A percentile compares a stretch with the other conserved stretches of the same genome.
These are phyloP conservation scores for Irpex sp. DNA, from an alignment of 1,284 basidiomycete species.

Conservation along the genomic window DNA sequence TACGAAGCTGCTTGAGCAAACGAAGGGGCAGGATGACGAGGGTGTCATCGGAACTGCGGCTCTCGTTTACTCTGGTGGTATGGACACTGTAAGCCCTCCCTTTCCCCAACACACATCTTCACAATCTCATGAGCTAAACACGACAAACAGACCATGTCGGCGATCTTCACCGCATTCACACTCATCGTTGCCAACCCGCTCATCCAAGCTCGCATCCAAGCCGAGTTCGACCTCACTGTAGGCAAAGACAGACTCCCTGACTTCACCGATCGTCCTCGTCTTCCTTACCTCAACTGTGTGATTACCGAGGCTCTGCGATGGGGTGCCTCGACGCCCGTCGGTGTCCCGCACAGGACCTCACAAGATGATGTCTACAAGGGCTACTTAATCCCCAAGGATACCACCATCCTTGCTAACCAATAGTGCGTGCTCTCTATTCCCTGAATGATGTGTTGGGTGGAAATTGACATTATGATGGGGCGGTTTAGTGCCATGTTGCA, in stretches of 20 bases:
- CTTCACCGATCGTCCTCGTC: slow-evolving; percentile 1
- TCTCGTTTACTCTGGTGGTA: slow-evolving; percentile 1
- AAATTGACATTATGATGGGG: neutral
- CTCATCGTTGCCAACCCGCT: neutral
- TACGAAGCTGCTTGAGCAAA: neutral
- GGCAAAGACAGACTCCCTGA: slow-evolving; percentile 10
- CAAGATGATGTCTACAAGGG: slow-evolving; percentile 18
- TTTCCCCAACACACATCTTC: neutral
- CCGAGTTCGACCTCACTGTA: slow-evolving; percentile 6
- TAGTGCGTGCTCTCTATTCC: slow-evolving; percentile 8
- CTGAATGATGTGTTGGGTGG: neutral
- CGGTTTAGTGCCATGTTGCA: slow-evolving; percentile 9
- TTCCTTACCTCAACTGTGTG: slow-evolving; percentile 8
- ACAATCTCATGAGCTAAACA: neutral
- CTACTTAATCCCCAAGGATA: slow-evolving; percentile 21
- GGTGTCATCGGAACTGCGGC: slow-evolving; percentile 1
- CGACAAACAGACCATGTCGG: neutral
- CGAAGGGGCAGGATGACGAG: neutral
- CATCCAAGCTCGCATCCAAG: slow-evolving; percentile 5
- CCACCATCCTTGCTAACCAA: slow-evolving; percentile 18
- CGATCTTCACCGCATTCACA: neutral
- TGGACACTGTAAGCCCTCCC: neutral
- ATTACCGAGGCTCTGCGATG: slow-evolving; percentile 4
- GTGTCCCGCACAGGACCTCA: slow-evolving; percentile 7
- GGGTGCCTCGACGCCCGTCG: neutral